Conservation (phyloP, 345 rosid genomes). For the Heritiera littoralis region DNA sequence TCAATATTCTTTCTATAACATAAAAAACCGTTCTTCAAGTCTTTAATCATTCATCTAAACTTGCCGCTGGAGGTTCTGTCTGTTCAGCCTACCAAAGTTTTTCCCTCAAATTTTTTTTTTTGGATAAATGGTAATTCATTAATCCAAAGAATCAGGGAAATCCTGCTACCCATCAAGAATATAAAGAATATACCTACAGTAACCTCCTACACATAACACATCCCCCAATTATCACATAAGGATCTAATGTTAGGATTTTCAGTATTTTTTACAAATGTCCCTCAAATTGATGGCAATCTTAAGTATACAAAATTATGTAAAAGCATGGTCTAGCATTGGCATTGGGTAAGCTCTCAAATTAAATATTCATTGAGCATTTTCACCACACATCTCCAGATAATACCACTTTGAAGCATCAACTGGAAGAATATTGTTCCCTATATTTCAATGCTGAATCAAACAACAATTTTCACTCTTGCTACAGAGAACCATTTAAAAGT, state of each 20-base stretch:
- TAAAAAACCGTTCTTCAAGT: not conserved
- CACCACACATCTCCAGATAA: not conserved
- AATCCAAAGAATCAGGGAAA: not conserved
- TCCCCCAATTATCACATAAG: not conserved
- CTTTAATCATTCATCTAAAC: not conserved
- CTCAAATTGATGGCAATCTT: not conserved
- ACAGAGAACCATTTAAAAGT: not conserved
- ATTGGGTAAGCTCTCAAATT: not conserved
- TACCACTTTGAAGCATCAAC: not conserved
- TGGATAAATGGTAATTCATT: not conserved
- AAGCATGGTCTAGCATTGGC: not conserved
- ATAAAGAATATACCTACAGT: no score
- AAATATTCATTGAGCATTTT: not conserved
- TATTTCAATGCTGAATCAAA: constrained; percentile 6
- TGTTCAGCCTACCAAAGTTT: constrained; percentile 1
- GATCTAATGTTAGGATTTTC: not conserved
- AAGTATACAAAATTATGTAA: not conserved
- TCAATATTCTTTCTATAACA: constrained; percentile 11
- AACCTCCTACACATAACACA: not conserved
- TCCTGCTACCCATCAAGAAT: not conserved
- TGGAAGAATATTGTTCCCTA: not conserved
- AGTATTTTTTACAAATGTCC: not conserved
- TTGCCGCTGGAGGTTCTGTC: not conserved
- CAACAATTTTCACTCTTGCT: not conserved
- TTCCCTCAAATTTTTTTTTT: not conserved